These are phyloP conservation scores for Parmales sp. DNA, from an alignment of 108 stramenopile genomes.

Conservation along the genomic window DNA sequence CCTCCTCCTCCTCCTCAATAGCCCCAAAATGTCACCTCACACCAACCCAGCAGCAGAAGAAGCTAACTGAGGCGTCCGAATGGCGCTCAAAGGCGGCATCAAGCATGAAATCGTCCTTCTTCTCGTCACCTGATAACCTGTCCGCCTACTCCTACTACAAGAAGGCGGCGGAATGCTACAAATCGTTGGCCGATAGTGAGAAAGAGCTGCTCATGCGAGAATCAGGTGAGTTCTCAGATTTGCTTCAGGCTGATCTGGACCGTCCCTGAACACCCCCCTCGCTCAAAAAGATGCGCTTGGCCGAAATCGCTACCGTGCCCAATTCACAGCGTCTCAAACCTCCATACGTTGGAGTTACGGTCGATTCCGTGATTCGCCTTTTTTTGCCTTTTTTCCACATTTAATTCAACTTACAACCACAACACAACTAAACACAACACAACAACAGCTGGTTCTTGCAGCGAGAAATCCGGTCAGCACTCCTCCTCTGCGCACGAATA, in stretches of 20 bases:
- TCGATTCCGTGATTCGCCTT: no score
- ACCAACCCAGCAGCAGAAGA: not conserved
- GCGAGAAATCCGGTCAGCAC: not conserved
- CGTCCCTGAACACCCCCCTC: no score
- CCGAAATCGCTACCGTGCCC: no score
- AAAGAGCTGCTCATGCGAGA: not conserved
- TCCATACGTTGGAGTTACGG: no score
- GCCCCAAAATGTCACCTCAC: not conserved
- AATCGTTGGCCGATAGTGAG: not conserved
- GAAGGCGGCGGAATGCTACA: slow-evolving; percentile 7
- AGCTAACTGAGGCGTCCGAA: not conserved
- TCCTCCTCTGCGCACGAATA: not conserved
- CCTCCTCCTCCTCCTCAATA: not conserved
- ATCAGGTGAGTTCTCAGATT: no score
- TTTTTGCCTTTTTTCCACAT: no score
- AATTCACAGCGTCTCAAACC: no score
- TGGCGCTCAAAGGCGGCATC: not conserved
- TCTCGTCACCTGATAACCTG: not conserved
- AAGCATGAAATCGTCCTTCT: not conserved
- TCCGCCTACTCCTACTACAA: slow-evolving; percentile 5
- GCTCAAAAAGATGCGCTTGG: no score
- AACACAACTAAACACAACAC: no score
- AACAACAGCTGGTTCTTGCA: not conserved
- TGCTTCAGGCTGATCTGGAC: no score
- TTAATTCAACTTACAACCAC: no score